Conservation (phyloP, 495 filamentous ascomycete genomes). For the Talaromyces wortmannii region DNA sequence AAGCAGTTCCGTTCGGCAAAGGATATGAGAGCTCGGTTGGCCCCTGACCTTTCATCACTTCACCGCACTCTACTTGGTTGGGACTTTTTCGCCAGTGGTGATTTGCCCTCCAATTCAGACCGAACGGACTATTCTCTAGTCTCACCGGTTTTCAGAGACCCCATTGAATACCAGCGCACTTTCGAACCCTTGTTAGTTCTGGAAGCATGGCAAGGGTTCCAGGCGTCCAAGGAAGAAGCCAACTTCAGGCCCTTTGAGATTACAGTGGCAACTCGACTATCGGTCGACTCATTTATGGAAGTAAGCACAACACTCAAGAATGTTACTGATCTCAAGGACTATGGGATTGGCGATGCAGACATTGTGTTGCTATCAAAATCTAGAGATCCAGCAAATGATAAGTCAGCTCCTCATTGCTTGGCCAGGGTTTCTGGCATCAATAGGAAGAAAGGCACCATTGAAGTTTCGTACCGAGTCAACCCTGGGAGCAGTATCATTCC, state of each 20-base stretch:
- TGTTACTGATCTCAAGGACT: conserved; percentile 58
- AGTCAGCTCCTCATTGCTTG: conserved; percentile 68
- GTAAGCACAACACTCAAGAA: conserved; percentile 71
- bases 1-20: conserved; percentile 71
- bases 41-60: conserved; percentile 78
- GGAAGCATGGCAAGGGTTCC: conserved; percentile 93
- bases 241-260: conserved; percentile 72
- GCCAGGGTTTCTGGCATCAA: conserved; percentile 74
- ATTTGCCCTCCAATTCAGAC: conserved; percentile 67
- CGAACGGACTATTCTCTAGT: conserved; percentile 67
- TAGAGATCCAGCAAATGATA: conserved; percentile 53
- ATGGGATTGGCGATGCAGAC: conserved; percentile 74
- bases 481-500: conserved; percentile 49
- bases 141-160: conserved; percentile 65
- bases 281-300: conserved; percentile 88
- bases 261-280: conserved; percentile 76
- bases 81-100: conserved; percentile 85
- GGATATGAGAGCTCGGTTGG: conserved; percentile 88
- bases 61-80: conserved; percentile 83
- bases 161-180: conserved; percentile 73
- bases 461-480: conserved; percentile 79
- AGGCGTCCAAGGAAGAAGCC: conserved; percentile 81
- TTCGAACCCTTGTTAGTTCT: conserved; percentile 88
- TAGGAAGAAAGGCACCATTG: conserved; percentile 68
- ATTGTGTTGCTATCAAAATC: conserved; percentile 77